phyloP scores from a whole-genome alignment of 768 basidiomycete genomes.

The Trametes sanguinea region DNA sequence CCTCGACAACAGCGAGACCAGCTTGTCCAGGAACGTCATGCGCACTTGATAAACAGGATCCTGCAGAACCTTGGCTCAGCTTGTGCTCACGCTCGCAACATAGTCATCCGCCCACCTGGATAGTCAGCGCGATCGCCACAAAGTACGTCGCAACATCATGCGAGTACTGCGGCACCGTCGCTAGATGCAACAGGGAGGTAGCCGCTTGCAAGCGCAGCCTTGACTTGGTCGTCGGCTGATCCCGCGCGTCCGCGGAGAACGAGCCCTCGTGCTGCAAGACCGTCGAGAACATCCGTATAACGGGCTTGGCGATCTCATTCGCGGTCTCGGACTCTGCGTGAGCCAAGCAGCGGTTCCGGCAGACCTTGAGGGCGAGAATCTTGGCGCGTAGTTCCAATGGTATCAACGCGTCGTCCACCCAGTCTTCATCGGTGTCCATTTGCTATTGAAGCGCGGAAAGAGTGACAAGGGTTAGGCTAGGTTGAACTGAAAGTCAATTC shows the following conservation, averaged over 20 bases:
- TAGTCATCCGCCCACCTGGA: slow-evolving; percentile 58
- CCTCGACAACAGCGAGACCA: slow-evolving; percentile 60
- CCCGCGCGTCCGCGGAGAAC: slow-evolving; percentile 52
- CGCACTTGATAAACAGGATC: slow-evolving; percentile 91
- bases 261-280: slow-evolving; percentile 73
- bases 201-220: slow-evolving; percentile 86
- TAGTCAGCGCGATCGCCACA: slow-evolving; percentile 64
- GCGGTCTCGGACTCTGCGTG: slow-evolving; percentile 61
- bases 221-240: slow-evolving; percentile 66
- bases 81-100: background rate
- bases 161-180: slow-evolving; percentile 58
- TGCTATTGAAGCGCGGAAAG: slow-evolving; percentile 25
- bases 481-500: too few species aligned
- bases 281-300: slow-evolving; percentile 72
- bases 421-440: slow-evolving; percentile 68
- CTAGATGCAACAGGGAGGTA: slow-evolving; percentile 76
- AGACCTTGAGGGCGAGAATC: slow-evolving; percentile 75
- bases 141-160: slow-evolving; percentile 62
- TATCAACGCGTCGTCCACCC: slow-evolving; percentile 71
- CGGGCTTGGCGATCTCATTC: slow-evolving; percentile 68
- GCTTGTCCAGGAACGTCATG: slow-evolving; percentile 71
- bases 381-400: slow-evolving; percentile 64
- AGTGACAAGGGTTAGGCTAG: background rate
- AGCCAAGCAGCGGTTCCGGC: slow-evolving; percentile 76
- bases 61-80: slow-evolving; percentile 45